phyloP scores from a whole-genome alignment of 2,329 filamentous ascomycete genomes.

The Diaporthe ilicicola region DNA sequence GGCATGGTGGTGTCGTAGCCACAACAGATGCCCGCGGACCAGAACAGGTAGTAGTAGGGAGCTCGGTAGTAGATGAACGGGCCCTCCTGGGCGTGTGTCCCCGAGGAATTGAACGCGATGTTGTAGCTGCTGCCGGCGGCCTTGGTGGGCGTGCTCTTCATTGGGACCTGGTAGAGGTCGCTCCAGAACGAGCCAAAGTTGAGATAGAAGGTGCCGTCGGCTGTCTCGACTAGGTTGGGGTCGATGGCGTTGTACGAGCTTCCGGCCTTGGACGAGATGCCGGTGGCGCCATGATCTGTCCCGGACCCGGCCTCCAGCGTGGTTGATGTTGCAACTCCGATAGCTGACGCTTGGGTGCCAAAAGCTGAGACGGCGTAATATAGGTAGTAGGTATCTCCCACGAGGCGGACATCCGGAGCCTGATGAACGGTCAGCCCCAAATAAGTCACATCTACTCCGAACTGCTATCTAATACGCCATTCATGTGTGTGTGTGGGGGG shows the following conservation, averaged over 20 bases:
- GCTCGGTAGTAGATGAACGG: conserved; percentile 63
- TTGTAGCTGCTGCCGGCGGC: conserved; percentile 46
- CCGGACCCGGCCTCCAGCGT: conserved; percentile 63
- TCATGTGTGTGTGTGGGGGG: neutral
- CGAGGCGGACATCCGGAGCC: conserved; percentile 70
- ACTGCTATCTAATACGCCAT: neutral
- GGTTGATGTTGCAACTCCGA: conserved; percentile 61
- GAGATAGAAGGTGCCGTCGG: conserved; percentile 53
- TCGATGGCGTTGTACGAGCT: conserved; percentile 70
- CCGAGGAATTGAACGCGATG: conserved; percentile 61
- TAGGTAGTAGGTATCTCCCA: conserved; percentile 69
- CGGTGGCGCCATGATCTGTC: conserved; percentile 66
- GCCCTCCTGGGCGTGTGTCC: conserved; percentile 64
- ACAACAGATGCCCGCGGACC: conserved; percentile 69
- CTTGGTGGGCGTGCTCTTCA: conserved; percentile 48
- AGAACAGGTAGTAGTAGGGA: conserved; percentile 72
- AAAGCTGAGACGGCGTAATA: conserved; percentile 72
- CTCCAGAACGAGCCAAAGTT: conserved; percentile 76
- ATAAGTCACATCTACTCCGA: neutral
- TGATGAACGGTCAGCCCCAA: conserved; percentile 38
- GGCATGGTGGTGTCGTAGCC: conserved; percentile 61
- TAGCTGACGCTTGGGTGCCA: conserved; percentile 67
- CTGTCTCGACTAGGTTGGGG: conserved; percentile 56
- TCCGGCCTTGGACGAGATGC: conserved; percentile 53
- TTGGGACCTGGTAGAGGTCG: conserved; percentile 67